Conservation (phyloP, 1,139 yeast genomes). For the Suhomyces atakaporum region DNA sequence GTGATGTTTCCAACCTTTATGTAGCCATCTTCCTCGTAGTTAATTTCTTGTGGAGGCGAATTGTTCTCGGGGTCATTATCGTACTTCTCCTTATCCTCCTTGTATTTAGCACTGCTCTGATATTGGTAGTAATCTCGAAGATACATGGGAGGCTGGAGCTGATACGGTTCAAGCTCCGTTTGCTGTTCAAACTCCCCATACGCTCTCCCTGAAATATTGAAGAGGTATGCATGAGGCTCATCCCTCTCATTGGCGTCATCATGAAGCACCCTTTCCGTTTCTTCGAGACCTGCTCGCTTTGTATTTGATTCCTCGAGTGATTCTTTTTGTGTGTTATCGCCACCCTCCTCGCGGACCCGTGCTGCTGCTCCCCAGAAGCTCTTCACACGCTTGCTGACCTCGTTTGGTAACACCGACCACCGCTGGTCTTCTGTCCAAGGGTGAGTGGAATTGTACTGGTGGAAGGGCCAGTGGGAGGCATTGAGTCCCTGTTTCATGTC, state of each 20-base stretch:
- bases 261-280: too few relatives aligned
- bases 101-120: constrained; percentile 26
- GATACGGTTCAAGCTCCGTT: constrained; percentile 7
- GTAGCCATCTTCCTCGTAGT: constrained; percentile 3
- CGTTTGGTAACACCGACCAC: constrained; percentile 62
- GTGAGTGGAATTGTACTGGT: constrained; percentile 34
- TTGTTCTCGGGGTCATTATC: constrained; percentile 32
- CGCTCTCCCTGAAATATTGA: constrained; percentile 53
- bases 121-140: constrained; percentile 37
- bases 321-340: too few relatives aligned
- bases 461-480: constrained; percentile 60
- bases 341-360: too few relatives aligned
- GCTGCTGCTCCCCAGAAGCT: constrained; percentile 59
- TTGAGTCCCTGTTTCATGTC: constrained; percentile 51
- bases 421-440: constrained; percentile 59
- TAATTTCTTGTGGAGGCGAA: constrained; percentile 19
- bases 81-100: constrained; percentile 26
- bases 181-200: constrained; percentile 43
- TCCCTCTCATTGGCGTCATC: neutral
- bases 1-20: constrained; percentile 34
- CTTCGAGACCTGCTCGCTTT: constrained; percentile 10
- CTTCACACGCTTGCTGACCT: constrained; percentile 48
- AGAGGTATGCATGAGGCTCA: constrained; percentile 29
- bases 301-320: too few relatives aligned
- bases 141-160: constrained; percentile 45